Percentiles rank a stretch among this genome's conserved stretches.
These are phyloP conservation scores for Fusarium papillatum DNA, from an alignment of 2,329 filamentous ascomycete genomes.

Conservation along the genomic window DNA sequence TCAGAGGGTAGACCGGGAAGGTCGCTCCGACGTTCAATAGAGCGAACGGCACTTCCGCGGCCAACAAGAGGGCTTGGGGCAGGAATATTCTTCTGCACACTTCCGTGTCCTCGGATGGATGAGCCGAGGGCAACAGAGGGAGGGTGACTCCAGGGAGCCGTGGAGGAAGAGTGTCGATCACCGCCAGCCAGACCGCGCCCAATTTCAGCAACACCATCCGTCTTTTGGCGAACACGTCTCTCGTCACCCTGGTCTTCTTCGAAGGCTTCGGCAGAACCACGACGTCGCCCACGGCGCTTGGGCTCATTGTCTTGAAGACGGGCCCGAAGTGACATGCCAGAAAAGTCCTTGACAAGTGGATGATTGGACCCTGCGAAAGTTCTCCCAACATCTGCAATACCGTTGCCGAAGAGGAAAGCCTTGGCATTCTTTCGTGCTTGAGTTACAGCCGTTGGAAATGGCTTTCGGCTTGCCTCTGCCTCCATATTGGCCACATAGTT, in stretches of 20 bases:
- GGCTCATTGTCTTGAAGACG: conserved; percentile 42
- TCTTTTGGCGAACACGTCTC: conserved; percentile 55
- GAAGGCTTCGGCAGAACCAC: conserved; percentile 60
- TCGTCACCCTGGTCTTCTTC: conserved; percentile 51
- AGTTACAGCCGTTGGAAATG: conserved; percentile 40
- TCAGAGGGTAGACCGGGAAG: conserved; percentile 47
- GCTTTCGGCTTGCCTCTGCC: conserved; percentile 17
- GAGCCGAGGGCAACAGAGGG: conserved; percentile 62
- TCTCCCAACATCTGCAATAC: conserved; percentile 47
- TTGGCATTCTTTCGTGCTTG: conserved; percentile 56
- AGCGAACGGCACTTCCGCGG: conserved; percentile 51
- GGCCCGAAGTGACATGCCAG: conserved; percentile 58
- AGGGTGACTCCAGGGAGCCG: conserved; percentile 66
- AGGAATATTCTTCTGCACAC: conserved; percentile 49
- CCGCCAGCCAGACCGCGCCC: conserved; percentile 45
- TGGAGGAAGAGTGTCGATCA: conserved; percentile 71
- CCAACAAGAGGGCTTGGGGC: conserved; percentile 55
- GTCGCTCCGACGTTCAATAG: conserved; percentile 64
- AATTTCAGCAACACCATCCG: conserved; percentile 46
- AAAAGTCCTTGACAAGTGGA: conserved; percentile 59
- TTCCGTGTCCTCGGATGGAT: conserved; percentile 56
- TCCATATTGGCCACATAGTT: conserved; percentile 70
- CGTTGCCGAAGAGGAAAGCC: conserved; percentile 48
- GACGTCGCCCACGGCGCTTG: conserved; percentile 50
- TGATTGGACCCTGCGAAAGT: conserved; percentile 48